A percentile compares a stretch with the other conserved stretches of the same genome.
Evolutionary conservation across 2,329 filamentous ascomycete genomes (phyloP).

Genomic region (Penicillium sp.): DNA sequence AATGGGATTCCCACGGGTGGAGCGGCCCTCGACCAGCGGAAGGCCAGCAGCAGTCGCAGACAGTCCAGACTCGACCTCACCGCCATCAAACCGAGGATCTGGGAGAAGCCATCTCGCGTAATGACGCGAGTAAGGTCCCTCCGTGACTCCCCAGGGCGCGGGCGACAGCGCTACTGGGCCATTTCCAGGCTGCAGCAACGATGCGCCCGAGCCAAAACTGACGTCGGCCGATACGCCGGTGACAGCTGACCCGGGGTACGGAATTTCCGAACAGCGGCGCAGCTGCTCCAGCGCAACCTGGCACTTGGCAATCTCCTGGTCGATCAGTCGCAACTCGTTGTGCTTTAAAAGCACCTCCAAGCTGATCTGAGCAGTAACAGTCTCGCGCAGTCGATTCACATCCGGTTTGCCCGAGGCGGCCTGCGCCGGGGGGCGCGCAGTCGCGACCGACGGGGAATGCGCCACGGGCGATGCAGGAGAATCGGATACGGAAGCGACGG

Average conservation of each 20-base stretch:
- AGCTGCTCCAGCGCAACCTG: constrained; percentile 90
- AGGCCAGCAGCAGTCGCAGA: constrained; percentile 33
- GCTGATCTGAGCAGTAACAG: constrained; percentile 80
- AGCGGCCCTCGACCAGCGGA: constrained; percentile 62
- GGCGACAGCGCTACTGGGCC: constrained; percentile 69
- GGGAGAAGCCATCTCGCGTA: constrained; percentile 94
- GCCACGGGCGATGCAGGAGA: constrained; percentile 10
- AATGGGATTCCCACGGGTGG: constrained; percentile 69
- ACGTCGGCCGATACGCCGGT: constrained; percentile 60
- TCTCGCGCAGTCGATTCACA: constrained; percentile 57
- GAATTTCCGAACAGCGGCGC: constrained; percentile 84
- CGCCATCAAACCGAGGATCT: constrained; percentile 78
- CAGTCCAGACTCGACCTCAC: constrained; percentile 32
- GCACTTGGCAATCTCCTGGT: constrained; percentile 94
- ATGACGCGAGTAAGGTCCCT: constrained; percentile 90
- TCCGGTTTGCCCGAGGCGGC: constrained; percentile 24
- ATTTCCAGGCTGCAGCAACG: constrained; percentile 59
- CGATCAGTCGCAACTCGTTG: constrained; percentile 85
- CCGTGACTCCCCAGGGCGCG: constrained; percentile 81
- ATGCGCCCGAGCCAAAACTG: constrained; percentile 68
- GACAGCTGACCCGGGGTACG: constrained; percentile 70
- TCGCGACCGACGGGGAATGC: constrained; percentile 13
- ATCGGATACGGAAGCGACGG: constrained; percentile 10
- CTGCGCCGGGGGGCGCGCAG: constrained; percentile 15
- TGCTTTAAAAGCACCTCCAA: constrained; percentile 92